phyloP scores from a whole-genome alignment of 1,139 yeast genomes.

The Wickerhamomyces sp. region DNA sequence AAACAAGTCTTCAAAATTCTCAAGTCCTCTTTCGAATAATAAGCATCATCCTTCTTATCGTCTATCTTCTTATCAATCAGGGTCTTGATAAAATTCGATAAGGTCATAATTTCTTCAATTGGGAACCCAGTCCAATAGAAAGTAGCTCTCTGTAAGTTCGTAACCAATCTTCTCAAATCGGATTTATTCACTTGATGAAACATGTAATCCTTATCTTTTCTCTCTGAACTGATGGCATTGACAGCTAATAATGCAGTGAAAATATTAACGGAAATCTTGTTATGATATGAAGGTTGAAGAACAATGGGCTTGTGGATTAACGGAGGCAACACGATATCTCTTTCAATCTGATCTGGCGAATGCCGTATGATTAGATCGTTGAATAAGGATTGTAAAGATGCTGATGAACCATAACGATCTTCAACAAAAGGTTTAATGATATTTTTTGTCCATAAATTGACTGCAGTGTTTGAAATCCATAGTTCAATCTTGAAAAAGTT shows the following conservation, averaged over 20 bases:
- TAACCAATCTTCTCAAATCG: slow-evolving; percentile 50
- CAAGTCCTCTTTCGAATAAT: slow-evolving; percentile 35
- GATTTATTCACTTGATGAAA: slow-evolving; percentile 53
- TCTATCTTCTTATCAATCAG: slow-evolving; percentile 38
- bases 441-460: slow-evolving; percentile 41
- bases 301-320: slow-evolving; percentile 53
- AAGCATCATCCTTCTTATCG: slow-evolving; percentile 23
- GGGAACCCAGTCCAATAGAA: slow-evolving; percentile 75
- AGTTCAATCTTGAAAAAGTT: slow-evolving; percentile 59
- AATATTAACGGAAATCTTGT: slow-evolving; percentile 53
- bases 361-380: slow-evolving; percentile 51
- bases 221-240: slow-evolving; percentile 68
- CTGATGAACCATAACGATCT: slow-evolving; percentile 35
- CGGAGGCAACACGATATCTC: slow-evolving; percentile 53
- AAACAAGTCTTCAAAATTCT: slow-evolving; percentile 37
- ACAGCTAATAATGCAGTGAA: slow-evolving; percentile 65
- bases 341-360: slow-evolving; percentile 43
- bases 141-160: slow-evolving; percentile 60
- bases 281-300: slow-evolving; percentile 56
- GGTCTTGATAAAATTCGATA: slow-evolving; percentile 43
- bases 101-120: slow-evolving; percentile 46
- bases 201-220: slow-evolving; percentile 65
- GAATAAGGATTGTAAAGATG: slow-evolving; percentile 37
- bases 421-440: slow-evolving; percentile 45
- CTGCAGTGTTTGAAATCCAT: slow-evolving; percentile 42